Percentiles rank a stretch among this genome's conserved stretches.
Evolutionary conservation across 2,329 filamentous ascomycete genomes (phyloP).

Genomic region (Calonectria naviculata): DNA sequence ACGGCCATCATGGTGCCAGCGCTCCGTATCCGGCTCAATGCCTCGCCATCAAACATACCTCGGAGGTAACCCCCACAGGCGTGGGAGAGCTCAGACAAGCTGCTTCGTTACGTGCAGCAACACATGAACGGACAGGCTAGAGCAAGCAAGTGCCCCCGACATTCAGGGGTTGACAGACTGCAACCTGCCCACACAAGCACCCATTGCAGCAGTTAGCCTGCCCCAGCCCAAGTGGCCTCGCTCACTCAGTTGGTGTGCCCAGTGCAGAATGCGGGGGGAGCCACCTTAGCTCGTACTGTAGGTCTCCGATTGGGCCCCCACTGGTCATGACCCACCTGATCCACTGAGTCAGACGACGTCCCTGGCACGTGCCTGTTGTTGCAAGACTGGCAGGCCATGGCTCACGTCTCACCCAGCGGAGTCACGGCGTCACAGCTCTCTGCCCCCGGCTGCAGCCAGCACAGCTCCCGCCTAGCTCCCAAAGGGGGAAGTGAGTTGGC

Average conservation of each 20-base stretch:
- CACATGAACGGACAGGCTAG: constrained; percentile 2
- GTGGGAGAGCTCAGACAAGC: constrained; percentile 18
- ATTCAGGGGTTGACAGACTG: neutral
- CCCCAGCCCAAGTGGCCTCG: neutral
- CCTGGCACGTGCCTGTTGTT: constrained; percentile 42
- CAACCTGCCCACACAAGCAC: constrained; percentile 5
- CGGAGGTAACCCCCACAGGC: neutral
- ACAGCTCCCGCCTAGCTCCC: constrained; percentile 7
- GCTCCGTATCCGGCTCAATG: constrained; percentile 14
- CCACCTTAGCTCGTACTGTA: constrained; percentile 18
- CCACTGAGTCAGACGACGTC: constrained; percentile 45
- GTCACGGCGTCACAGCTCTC: neutral
- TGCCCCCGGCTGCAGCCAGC: neutral
- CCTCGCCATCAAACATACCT: neutral
- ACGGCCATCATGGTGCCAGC: constrained; percentile 11
- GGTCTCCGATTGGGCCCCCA: constrained; percentile 40
- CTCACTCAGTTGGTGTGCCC: constrained; percentile 9
- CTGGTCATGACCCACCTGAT: constrained; percentile 40
- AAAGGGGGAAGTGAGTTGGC: neutral
- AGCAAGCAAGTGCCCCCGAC: constrained; percentile 1
- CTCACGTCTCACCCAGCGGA: constrained; percentile 15
- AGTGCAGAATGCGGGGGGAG: constrained; percentile 42
- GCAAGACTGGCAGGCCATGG: constrained; percentile 19
- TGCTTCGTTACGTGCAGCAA: constrained; percentile 21
- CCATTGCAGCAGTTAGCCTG: neutral